Evolutionary conservation across 148 eudicot genomes (phyloP).

Genomic region (Suaeda aralocaspica): DNA sequence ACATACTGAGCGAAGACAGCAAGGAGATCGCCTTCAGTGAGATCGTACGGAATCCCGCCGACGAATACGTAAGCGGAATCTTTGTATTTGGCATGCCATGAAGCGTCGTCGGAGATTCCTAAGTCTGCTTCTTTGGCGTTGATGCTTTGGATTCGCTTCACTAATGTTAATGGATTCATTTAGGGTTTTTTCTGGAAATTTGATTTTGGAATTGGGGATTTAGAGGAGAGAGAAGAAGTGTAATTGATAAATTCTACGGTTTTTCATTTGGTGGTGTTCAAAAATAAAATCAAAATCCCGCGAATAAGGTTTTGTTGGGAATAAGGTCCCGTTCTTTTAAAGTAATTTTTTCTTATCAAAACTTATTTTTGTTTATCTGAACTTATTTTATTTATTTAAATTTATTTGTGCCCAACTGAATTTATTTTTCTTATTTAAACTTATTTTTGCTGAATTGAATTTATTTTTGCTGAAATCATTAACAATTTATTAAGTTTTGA

Average conservation of each 20-base stretch:
- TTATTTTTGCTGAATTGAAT: too few relatives aligned
- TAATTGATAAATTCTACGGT: not conserved
- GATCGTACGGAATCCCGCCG: conserved; percentile 87
- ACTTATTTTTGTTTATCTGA: too few relatives aligned
- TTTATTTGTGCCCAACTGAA: too few relatives aligned
- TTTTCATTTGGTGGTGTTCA: conserved; percentile 7
- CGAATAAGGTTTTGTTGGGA: too few relatives aligned
- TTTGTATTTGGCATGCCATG: conserved; percentile 91
- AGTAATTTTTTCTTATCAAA: too few relatives aligned
- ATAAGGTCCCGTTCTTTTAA: too few relatives aligned
- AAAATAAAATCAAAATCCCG: too few relatives aligned
- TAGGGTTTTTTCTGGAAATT: not conserved
- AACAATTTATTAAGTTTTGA: too few relatives aligned
- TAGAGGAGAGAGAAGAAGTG: not conserved
- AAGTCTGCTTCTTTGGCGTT: conserved; percentile 70
- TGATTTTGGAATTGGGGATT: not conserved
- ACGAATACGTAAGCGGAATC: conserved; percentile 84
- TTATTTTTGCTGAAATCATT: too few relatives aligned
- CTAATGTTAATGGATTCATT: conserved; percentile 91
- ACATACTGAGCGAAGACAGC: conserved; percentile 81
- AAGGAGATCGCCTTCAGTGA: conserved; percentile 92
- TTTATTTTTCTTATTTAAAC: too few relatives aligned
- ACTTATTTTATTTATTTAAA: too few relatives aligned
- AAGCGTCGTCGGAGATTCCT: conserved; percentile 85
- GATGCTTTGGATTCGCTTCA: conserved; percentile 75